Conservation (phyloP, 2,329 filamentous ascomycete species). For the Ascocoryne sarcoides region DNA sequence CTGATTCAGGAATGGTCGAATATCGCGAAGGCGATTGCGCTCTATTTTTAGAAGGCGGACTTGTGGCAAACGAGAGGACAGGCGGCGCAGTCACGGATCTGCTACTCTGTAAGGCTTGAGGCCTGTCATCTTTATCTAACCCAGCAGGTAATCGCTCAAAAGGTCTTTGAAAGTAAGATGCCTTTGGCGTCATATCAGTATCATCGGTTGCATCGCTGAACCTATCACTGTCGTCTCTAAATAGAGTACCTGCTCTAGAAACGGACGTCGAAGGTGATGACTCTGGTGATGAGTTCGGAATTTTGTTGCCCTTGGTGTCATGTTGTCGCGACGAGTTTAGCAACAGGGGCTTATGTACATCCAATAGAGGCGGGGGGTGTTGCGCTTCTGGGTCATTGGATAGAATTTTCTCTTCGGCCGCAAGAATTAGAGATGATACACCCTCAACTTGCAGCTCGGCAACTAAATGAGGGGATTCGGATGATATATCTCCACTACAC, state of each 20-base stretch:
- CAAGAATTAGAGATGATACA: not conserved
- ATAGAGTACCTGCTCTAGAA: not conserved
- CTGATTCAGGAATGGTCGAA: constrained; percentile 21
- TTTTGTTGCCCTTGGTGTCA: too few relatives aligned
- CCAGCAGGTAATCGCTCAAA: constrained; percentile 23
- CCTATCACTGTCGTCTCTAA: constrained; percentile 17
- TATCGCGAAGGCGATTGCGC: constrained; percentile 16
- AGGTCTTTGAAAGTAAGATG: constrained; percentile 22
- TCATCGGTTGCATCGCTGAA: constrained; percentile 25
- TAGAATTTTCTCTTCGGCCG: not conserved
- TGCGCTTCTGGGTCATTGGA: not conserved
- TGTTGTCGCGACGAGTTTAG: too few relatives aligned
- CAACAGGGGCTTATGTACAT: too few relatives aligned
- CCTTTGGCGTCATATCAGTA: constrained; percentile 16
- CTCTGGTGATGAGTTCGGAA: constrained; percentile 5
- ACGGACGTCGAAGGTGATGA: constrained; percentile 1
- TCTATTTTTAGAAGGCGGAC: constrained; percentile 32
- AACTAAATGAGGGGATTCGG: not conserved
- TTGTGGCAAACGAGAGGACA: constrained; percentile 35
- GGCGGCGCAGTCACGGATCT: constrained; percentile 33
- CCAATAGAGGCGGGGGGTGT: too few relatives aligned
- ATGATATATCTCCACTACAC: too few relatives aligned
- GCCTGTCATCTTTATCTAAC: constrained; percentile 23
- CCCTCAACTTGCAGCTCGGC: not conserved
- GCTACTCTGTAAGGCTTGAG: constrained; percentile 25